Conservation (phyloP, 1,284 basidiomycete genomes). For the Gymnopus androsaceus region DNA sequence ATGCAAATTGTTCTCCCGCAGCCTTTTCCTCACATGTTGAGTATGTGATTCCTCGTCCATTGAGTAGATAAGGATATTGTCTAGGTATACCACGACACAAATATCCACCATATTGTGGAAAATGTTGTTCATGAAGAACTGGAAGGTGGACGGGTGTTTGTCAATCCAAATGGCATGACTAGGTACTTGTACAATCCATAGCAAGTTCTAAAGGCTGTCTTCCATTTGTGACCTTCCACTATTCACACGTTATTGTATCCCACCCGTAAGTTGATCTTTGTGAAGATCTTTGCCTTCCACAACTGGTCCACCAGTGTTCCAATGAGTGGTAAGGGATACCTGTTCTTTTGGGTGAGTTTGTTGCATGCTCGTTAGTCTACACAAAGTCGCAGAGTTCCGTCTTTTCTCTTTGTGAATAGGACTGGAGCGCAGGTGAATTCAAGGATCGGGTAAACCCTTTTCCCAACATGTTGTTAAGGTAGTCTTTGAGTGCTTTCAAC, state of each 20-base stretch:
- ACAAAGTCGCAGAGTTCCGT: neutral
- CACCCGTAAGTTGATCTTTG: too few species aligned
- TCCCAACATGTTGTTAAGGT: too few species aligned
- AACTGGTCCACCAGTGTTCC: neutral
- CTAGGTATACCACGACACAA: too few species aligned
- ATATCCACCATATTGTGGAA: too few species aligned
- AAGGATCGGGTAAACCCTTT: neutral
- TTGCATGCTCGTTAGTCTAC: neutral
- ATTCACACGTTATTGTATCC: too few species aligned
- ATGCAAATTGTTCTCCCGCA: neutral
- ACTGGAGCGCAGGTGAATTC: neutral
- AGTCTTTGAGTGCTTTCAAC: too few species aligned
- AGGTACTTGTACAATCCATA: neutral
- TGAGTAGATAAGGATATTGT: conserved; percentile 2
- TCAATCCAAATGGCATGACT: too few species aligned
- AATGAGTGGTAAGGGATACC: neutral
- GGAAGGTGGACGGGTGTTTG: too few species aligned
- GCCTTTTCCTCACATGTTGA: neutral
- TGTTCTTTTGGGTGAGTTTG: neutral
- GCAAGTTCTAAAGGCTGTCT: conserved; percentile 2
- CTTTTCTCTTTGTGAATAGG: neutral
- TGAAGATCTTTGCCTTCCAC: too few species aligned
- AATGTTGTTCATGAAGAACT: too few species aligned
- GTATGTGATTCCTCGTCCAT: neutral
- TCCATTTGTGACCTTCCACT: neutral